Base-by-base conservation (phyloP, 2,329 filamentous ascomycete genomes). In the Annulohypoxylon truncatum region DNA sequence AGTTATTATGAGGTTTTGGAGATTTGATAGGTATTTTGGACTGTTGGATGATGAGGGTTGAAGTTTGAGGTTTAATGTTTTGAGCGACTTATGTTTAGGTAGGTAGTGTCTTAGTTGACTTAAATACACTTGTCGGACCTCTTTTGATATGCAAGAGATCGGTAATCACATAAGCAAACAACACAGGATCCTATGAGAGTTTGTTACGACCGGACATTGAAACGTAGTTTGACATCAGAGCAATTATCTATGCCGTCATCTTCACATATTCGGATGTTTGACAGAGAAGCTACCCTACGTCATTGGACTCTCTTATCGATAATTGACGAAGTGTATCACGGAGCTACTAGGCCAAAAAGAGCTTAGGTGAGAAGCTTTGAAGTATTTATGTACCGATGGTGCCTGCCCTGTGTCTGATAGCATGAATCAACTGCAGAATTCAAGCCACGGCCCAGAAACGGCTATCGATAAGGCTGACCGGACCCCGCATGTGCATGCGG, bases 151-250 rank as follows among this genome's bases (percentile, higher is more conserved):
- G 59, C 46, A 52, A 29, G 42, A 50, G 52, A 66, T 62, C 56
- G 56, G 48, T 56, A 13, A 13, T 53, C 42, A 35, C 48, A 51
- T 33, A 54, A 9, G 28, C 10, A 38, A 53, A 29, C 18, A 29
- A 6, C 29, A 38, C 20, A 10, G 3, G 31, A 50, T 57, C 35
- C 44, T 18, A 40, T 52, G 35, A 60, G 42, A 13, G 33, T 29
- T 20, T 59, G 29, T 40, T 42, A 48, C 20, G 22, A 24, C 31
- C 28, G 38, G 6, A 26, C 22, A 13, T 61, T 54, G 29, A 57
- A 65, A 67, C 51, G 61, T 52, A 56, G 44, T 61, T 64, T 70
- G 67, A 70, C 67, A 70, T 70, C 67, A 70, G 64, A 52, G 28
- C 33, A 26, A 50, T 58, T 33, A 61, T 70, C 67, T 29, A 68